Evolutionary conservation across 163 green algal species (phyloP), one percentile per base, ranked within the genome.

Genomic region (Smithsoniella earleae): DNA sequence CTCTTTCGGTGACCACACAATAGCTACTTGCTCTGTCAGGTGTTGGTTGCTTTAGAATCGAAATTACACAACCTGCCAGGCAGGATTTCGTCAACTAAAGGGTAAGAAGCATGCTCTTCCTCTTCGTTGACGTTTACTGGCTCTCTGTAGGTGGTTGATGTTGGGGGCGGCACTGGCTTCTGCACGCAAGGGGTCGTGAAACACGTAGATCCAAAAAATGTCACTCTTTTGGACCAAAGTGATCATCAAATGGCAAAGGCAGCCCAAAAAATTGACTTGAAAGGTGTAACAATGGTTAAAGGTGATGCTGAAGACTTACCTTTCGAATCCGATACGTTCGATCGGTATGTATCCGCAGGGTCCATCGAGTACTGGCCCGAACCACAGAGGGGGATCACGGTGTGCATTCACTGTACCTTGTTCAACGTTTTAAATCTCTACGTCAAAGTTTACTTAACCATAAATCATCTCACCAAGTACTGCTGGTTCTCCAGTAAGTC

Each of bases 361-460:
- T 91, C 81, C 84, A 96, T 93, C 52, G 88, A 96, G 85, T 97
- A 97, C 82, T 97, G 92, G 91, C 91, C 91, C 1, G 91, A 97
- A 66, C 87, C 87, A 8, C 87, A 93, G 84, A 78, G 87, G 5
- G 87, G 87, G 72, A 93, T 93, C 75, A 69, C 25, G 6, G 81
- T 40, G n/a, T 33, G 58, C 1, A 25, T 27, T 64, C 49, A 10
- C 49, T 13, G n/a, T n/a, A n/a, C n/a, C n/a, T n/a, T n/a, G n/a
- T n/a, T n/a, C n/a, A n/a, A n/a, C n/a, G n/a, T n/a, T n/a, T n/a
- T n/a, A n/a, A n/a, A n/a, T n/a, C n/a, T n/a, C n/a, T n/a, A n/a
- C n/a, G n/a, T n/a, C n/a, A n/a, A n/a, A n/a, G n/a, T n/a, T n/a
- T n/a, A n/a, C n/a, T n/a, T n/a, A n/a, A n/a, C n/a, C n/a, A n/a